phyloP scores from a whole-genome alignment of 768 basidiomycete genomes.

The Trametes sanguinea region DNA sequence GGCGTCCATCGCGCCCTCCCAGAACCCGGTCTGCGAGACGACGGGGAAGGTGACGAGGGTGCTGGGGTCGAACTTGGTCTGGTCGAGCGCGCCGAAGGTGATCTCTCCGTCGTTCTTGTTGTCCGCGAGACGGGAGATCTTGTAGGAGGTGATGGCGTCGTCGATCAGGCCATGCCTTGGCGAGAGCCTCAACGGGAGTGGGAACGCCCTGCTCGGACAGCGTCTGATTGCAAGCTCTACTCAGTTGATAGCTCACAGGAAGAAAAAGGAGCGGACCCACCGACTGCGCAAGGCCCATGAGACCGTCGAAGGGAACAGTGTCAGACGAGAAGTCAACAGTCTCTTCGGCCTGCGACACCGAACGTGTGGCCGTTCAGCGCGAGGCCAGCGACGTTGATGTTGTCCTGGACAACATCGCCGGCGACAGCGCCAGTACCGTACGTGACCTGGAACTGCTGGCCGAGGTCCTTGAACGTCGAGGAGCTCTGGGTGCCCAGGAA shows the following conservation, averaged over 20 bases:
- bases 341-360: constrained; percentile 64
- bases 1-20: constrained; percentile 69
- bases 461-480: constrained; percentile 58
- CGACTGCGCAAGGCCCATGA: constrained; percentile 78
- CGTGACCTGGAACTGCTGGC: constrained; percentile 55
- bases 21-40: constrained; percentile 70
- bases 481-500: constrained; percentile 66
- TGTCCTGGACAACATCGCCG: constrained; percentile 65
- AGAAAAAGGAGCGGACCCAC: constrained; percentile 39
- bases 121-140: constrained; percentile 74
- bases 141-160: constrained; percentile 74
- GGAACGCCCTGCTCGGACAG: constrained; percentile 64
- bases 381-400: constrained; percentile 65
- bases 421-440: constrained; percentile 73
- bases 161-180: constrained; percentile 54
- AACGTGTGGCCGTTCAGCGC: constrained; percentile 60
- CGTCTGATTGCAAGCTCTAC: constrained; percentile 34
- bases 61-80: constrained; percentile 60
- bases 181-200: constrained; percentile 76
- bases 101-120: constrained; percentile 74
- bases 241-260: background rate
- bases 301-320: constrained; percentile 60
- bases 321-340: constrained; percentile 58
- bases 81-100: constrained; percentile 78
- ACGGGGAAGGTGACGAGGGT: constrained; percentile 64